Evolutionary conservation across 2,329 filamentous ascomycete genomes (phyloP).

Genomic region (Sporothrix phasma): DNA sequence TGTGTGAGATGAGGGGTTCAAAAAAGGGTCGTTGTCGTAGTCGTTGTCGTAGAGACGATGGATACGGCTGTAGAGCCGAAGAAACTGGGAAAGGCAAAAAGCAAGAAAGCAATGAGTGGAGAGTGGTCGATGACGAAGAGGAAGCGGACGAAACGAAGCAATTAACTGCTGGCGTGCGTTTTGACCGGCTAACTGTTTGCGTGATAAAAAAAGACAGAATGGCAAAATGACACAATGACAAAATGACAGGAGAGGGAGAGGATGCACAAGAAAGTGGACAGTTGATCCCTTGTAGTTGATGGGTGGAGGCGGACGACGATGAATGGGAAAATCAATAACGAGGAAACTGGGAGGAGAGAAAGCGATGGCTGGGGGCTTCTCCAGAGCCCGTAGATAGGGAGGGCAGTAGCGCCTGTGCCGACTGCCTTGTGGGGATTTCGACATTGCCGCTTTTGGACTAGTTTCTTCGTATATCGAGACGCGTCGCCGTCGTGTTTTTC

Average conservation of each 20-base stretch:
- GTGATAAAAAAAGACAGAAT: background rate
- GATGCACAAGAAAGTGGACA: background rate
- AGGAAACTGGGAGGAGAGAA: background rate
- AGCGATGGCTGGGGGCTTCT: conserved; percentile 6
- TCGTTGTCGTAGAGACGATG: background rate
- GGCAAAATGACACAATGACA: no score
- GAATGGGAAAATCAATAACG: background rate
- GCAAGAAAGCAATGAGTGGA: conserved; percentile 3
- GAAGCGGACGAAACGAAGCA: background rate
- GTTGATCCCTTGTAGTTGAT: background rate
- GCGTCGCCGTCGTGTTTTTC: conserved; percentile 11
- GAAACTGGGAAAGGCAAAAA: no score
- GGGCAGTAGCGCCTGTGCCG: background rate
- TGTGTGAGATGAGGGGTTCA: background rate
- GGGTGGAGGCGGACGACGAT: background rate
- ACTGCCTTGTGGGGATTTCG: background rate
- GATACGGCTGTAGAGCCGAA: background rate
- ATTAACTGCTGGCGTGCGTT: background rate
- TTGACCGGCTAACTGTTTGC: background rate
- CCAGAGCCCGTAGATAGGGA: background rate
- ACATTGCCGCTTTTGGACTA: background rate
- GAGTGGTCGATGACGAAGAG: background rate
- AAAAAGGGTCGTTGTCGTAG: background rate
- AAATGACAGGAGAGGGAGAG: no score
- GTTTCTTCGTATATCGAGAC: background rate